A percentile compares a stretch with the other conserved stretches of the same genome.
These are phyloP conservation scores for Globisporangium lucens DNA, from an alignment of 352 stramenopile species.

Conservation along the genomic window DNA sequence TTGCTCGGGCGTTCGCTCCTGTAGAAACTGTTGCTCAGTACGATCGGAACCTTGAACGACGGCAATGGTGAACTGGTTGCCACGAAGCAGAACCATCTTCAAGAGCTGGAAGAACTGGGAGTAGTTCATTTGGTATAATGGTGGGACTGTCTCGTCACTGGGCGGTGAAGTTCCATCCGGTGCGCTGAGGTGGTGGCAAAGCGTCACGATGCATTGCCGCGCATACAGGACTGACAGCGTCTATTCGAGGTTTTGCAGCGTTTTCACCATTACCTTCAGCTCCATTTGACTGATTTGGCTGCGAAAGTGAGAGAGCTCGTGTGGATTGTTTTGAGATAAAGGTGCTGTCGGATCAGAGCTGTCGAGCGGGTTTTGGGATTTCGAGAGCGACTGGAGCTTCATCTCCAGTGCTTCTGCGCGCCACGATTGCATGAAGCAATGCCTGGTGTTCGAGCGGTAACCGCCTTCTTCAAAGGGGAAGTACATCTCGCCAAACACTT, in stretches of 20 bases:
- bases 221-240: conserved; percentile 12
- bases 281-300: conserved; percentile 10
- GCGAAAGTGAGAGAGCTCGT: background rate
- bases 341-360: background rate
- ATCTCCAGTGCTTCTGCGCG: conserved; percentile 26
- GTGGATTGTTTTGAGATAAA: background rate
- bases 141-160: background rate
- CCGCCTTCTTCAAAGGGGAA: conserved; percentile 84
- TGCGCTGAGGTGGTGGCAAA: background rate
- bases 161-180: background rate
- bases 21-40: background rate
- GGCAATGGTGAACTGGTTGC: conserved; percentile 34
- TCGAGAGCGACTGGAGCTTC: conserved; percentile 14
- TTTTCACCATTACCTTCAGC: conserved; percentile 2
- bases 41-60: background rate
- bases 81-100: conserved; percentile 54
- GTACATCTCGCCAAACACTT: conserved; percentile 85
- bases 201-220: conserved; percentile 7
- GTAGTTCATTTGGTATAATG: conserved; percentile 1
- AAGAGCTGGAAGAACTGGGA: conserved; percentile 35
- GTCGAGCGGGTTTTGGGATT: background rate
- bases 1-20: conserved; percentile 13
- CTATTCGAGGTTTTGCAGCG: conserved; percentile 11
- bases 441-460: conserved; percentile 49
- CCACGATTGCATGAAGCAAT: conserved; percentile 34